Percentiles rank a stretch among this genome's conserved stretches.
These are phyloP conservation scores for Meyerozyma guilliermondii DNA, from an alignment of 1,139 yeast species.

Conservation along the genomic window DNA sequence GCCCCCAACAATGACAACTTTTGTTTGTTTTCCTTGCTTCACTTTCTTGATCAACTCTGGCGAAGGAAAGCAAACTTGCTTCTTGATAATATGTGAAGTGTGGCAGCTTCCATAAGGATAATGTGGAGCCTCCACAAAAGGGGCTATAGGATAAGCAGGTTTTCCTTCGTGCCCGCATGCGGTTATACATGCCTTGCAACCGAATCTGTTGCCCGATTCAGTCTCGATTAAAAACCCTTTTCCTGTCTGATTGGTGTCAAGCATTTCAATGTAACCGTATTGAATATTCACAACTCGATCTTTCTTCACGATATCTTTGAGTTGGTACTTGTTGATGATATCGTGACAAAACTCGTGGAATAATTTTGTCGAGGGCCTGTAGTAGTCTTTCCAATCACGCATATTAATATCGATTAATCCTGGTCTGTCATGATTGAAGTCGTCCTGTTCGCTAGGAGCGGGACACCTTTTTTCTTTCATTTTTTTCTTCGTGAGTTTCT, in stretches of 20 bases:
- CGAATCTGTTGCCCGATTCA: conserved; percentile 21
- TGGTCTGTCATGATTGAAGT: conserved; percentile 20
- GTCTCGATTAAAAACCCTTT: conserved; percentile 28
- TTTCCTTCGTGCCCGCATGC: conserved; percentile 41
- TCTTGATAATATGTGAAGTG: conserved; percentile 35
- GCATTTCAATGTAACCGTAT: conserved; percentile 22
- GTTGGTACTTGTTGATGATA: conserved; percentile 28
- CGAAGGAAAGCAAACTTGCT: conserved; percentile 21
- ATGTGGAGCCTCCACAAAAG: conserved; percentile 16
- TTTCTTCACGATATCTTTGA: conserved; percentile 25
- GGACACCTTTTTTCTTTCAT: conserved; percentile 10
- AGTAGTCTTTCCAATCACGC: conserved; percentile 45
- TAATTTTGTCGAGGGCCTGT: conserved; percentile 38
- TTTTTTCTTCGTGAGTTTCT: conserved; percentile 21
- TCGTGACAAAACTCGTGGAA: conserved; percentile 38
- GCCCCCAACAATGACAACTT: conserved; percentile 42
- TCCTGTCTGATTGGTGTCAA: conserved; percentile 20
- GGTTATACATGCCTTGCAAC: conserved; percentile 33
- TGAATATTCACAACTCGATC: conserved; percentile 31
- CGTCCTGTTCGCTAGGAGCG: conserved; percentile 5
- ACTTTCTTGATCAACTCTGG: conserved; percentile 14
- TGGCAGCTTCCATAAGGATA: conserved; percentile 35
- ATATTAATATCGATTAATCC: conserved; percentile 39
- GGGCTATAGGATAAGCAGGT: conserved; percentile 29
- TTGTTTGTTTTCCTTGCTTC: conserved; percentile 11